Evolutionary conservation across 352 stramenopile species (phyloP), one percentile per base, ranked within the genome.

Genomic region (Peronospora farinosa): DNA sequence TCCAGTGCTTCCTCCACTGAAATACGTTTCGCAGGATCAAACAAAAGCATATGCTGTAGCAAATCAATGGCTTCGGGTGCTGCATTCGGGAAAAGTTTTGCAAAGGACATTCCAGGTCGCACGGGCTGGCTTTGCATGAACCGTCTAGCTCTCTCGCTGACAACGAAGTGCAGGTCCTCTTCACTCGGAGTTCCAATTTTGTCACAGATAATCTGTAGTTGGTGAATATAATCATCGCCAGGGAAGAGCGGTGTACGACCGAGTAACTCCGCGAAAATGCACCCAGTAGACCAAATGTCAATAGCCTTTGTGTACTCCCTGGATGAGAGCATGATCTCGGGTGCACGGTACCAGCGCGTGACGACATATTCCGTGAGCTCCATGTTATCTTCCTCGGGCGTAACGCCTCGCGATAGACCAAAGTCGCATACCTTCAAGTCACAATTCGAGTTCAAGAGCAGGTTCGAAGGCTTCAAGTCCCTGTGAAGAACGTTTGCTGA

Each of bases 151-250:
- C 84, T 92, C 35, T 98, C 83, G 51, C 87, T 96, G 27, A 84
- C 94, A 40, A 97, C 83, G 57, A 96, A 97, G 52, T 93, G 72
- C 16, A 97, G 53, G 27, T 96, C 89, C 0, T 84, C 82, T 39
- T 97, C 77, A 21, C 64, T 65, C 9, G 86, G 85, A 35, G 83
- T 95, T 30, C 89, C 89, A 30, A 97, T 74, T 49, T 95, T 92
- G 49, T 96, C 84, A 54, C 80, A 93, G 48, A 97, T 97, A 61
- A 98, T 92, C 69, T 96, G 84, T 39, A 99, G 91, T 72, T 99
- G 96, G 69, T 99, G 91, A 68, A 99, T 98, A 69, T 99, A 99
- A 69, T 99, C 96, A 47, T 99, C 92, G 1, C 90, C 90, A 5
- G 87, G 90, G 38, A 97, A 97, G n/a, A 97, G 72, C 37, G 87